Conservation (phyloP, 2,329 filamentous ascomycete genomes). For the Amylocarpus encephaloides region DNA sequence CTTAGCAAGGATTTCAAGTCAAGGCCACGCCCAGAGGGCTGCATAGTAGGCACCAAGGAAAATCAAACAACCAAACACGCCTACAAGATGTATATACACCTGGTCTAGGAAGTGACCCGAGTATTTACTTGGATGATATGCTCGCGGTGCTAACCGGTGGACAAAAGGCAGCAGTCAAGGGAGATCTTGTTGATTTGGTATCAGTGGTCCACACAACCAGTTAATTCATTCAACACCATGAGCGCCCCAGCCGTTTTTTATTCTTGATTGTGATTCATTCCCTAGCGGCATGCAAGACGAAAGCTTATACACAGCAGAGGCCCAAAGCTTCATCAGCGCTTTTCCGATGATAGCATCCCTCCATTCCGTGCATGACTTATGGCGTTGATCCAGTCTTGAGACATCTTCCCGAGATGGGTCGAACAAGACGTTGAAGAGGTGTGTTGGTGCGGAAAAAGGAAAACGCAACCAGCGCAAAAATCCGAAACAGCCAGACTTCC, state of each 20-base stretch:
- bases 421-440: slow-evolving; percentile 32
- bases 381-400: slow-evolving; percentile 28
- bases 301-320: slow-evolving; percentile 30
- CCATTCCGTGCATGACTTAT: slow-evolving; percentile 26
- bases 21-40: too few relatives aligned
- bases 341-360: slow-evolving; percentile 27
- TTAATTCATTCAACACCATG: slow-evolving; percentile 6
- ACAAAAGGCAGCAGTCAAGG: not conserved
- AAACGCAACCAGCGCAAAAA: slow-evolving; percentile 23
- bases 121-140: too few relatives aligned
- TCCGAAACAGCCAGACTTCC: slow-evolving; percentile 16
- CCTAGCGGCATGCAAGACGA: slow-evolving; percentile 30
- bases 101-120: too few relatives aligned
- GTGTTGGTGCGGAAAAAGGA: slow-evolving; percentile 21
- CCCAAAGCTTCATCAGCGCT: slow-evolving; percentile 26
- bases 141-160: not conserved
- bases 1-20: too few relatives aligned
- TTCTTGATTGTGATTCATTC: slow-evolving; percentile 29
- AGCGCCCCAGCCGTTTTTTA: slow-evolving; percentile 14
- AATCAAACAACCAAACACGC: too few relatives aligned
- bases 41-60: too few relatives aligned
- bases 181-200: slow-evolving; percentile 6
- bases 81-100: too few relatives aligned
- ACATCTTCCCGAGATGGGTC: slow-evolving; percentile 22
- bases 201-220: slow-evolving; percentile 6